Evolutionary conservation across 2,329 filamentous ascomycete species (phyloP), one percentile per base, ranked within the genome.

Genomic region (Sporothrix pseudoabietina): DNA sequence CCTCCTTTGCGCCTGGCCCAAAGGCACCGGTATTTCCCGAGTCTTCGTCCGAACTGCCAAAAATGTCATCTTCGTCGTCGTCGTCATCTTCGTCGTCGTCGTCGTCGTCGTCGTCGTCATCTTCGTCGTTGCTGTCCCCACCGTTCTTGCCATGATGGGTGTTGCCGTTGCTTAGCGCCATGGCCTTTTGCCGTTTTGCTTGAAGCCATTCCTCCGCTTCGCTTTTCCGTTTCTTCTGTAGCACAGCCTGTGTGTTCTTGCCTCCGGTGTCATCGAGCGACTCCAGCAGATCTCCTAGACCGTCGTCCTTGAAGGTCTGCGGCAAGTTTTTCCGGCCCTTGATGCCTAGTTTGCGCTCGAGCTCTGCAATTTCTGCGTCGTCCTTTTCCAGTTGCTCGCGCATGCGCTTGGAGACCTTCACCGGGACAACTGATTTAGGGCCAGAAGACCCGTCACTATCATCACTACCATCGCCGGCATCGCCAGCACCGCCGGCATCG

Each of bases 331-430:
- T 97, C 74, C 91, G 91, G 32, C 89, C 89, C 79, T 91, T 93
- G 76, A 98, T 87, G 0, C 96, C 95, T 3, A 99, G 84, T 78
- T 93, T 97, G 80, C 91, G 94, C 83, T 99, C 96, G 44, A 98
- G 84, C 2, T 90, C 90, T 26, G 91, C 91, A 77, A 99, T 98
- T 77, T 97, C 94, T 1, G 90, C 92, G 78, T 98, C 94, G 74
- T 99, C 95, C 75, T 93, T 86, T 0, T 88, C 90, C 4, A 98
- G 83, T 77, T 88, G 89, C 3, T 90, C 87, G 78, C 86, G 88
- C n/a, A 89, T 79, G 26, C 76, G 76, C 66, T 80, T 82, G 6
- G 83, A 80, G 1, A 78, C 22, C 12, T 76, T 75, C 10, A 74
- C 72, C 8, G 75, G 49, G 19, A 73, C n/a, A 65, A 75, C 6